Evolutionary conservation across 345 rosid genomes (phyloP).

Genomic region (Heritiera littoralis): DNA sequence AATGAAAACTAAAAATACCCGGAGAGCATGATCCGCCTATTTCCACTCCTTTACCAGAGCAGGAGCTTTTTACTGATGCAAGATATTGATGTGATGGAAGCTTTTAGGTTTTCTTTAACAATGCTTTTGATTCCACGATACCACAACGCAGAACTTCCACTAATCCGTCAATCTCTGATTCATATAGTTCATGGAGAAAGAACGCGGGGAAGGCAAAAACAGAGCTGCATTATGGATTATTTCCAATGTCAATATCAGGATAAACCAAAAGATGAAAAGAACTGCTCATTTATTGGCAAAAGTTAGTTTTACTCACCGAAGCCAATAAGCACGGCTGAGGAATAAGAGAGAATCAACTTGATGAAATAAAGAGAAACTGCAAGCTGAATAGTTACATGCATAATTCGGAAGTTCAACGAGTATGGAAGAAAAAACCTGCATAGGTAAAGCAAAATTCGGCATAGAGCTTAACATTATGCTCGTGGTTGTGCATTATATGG

Average conservation of each 20-base stretch:
- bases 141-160: conserved; percentile 30
- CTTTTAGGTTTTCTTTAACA: conserved; percentile 39
- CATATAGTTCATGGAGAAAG: conserved; percentile 81
- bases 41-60: conserved; percentile 1
- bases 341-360: conserved; percentile 42
- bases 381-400: conserved; percentile 37
- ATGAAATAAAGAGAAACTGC: conserved; percentile 43
- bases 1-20: not conserved
- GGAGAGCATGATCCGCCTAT: not conserved
- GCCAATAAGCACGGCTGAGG: conserved; percentile 42
- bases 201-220: conserved; percentile 67
- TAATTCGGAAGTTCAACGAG: conserved; percentile 1
- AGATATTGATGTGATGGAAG: conserved; percentile 15
- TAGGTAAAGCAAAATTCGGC: not conserved
- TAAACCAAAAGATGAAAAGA: not conserved
- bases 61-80: conserved; percentile 18
- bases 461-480: not conserved
- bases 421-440: not conserved
- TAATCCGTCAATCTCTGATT: conserved; percentile 57
- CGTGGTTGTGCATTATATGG: not conserved
- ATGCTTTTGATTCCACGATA: conserved; percentile 31
- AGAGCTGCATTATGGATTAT: conserved; percentile 45
- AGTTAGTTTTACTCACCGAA: conserved; percentile 45
- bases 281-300: not conserved
- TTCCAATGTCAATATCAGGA: conserved; percentile 24